Evolutionary conservation across 352 stramenopile genomes (phyloP), one percentile per base, ranked within the genome.

Genomic region (Phytophthora tubulina): DNA sequence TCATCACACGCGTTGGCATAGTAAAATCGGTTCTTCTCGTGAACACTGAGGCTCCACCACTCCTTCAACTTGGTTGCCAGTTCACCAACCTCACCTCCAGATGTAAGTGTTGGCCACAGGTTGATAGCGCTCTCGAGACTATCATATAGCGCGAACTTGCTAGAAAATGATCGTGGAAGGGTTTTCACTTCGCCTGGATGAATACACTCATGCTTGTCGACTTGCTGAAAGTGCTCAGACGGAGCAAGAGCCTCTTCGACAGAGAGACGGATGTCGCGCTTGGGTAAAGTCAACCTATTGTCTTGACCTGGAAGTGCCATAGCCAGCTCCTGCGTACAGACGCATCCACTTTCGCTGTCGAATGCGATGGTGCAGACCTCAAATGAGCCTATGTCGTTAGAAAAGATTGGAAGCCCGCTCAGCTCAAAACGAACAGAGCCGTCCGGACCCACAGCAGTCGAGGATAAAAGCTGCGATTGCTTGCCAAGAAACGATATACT

Each of bases 1-100:
- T 90, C 81, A 54, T 86, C 75, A 45, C 70, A 85, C 1, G 75
- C 75, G 36, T 90, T 78, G 14, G 44, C 33, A 46, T 71, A 86
- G 70, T 89, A 91, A 36, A 82, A 72, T 14, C 27, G 48, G 27
- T 52, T 17, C 57, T 86, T 88, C 35, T 79, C 66, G 0, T 31
- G 14, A 5, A 27, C 13, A 35, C 36, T 67, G 27, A 84, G 30
- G 0, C 21, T 35, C 10, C 53, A 53, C 84, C 81, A 91, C 4
- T 15, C 27, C 21, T 72, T 78, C n/a, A 91, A 30, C 32, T 73
- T 82, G 10, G 61, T 63, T 35, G 60, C 59, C 7, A 82, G 32
- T 38, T 79, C 67, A 9, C 50, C 46, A 13, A 75, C 67, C 15
- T 80, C 60, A 41, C 14, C 51, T 44, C 52, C 67, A 33, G 27